Evolutionary conservation across 2,329 filamentous ascomycete species (phyloP), one percentile per base, ranked within the genome.

Genomic region (Stagonosporopsis chrysanthemi): DNA sequence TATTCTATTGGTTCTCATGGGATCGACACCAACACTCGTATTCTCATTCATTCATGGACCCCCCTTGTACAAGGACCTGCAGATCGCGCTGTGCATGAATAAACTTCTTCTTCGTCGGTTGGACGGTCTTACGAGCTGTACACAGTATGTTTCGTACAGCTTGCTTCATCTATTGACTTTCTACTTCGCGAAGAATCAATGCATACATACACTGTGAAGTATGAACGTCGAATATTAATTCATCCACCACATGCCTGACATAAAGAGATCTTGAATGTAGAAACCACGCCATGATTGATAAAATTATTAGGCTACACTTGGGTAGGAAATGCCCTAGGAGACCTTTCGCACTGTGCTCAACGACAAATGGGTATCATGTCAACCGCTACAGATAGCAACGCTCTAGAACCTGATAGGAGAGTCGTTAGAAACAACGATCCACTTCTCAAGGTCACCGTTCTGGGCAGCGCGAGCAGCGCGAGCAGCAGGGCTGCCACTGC

Each of bases 371-470:
- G 66, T 70, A 70, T 70, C 64, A 65, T 65, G 56, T 56, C 48
- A 58, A 52, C 46, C 44, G 52, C 57, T 61, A 44, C 49, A 55
- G 48, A 39, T 50, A 49, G 42, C 38, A 24, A 57, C 54, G 44
- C 48, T 54, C 46, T 75, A 75, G 52, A 71, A 73, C 33, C 71
- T 61, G 36, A 75, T 63, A 14, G 61, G 58, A 12, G 70, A 64
- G 36, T 70, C 66, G 24, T 58, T 54, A 19, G 70, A 72, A 56
- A 71, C 66, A 41, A 75, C 54, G 40, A 67, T 42, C 66, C 71
- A 74, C 31, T 64, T 63, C 64, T 68, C 61, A 14, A 72, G 52
- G 44, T 65, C 61, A 36, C 63, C 58, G 33, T 61, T 58, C 35
- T 60, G 56, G 40, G 65, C 59, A 31, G 38, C 42, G 50, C 64